Evolutionary conservation across 352 stramenopile species (phyloP).

Genomic region (Phytophthora hibernalis): DNA sequence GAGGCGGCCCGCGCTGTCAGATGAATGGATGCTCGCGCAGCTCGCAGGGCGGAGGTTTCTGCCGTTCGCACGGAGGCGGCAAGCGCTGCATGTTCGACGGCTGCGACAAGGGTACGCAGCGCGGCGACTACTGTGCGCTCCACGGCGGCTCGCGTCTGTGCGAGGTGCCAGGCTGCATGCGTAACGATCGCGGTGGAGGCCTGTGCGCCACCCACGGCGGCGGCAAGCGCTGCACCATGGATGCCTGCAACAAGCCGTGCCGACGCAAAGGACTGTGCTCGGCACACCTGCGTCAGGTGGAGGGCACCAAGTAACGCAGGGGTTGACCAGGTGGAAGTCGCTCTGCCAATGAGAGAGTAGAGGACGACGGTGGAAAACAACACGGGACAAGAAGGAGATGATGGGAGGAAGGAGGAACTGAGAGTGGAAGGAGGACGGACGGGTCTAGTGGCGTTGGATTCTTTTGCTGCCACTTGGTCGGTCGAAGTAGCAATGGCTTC

Average conservation of each 20-base stretch:
- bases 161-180: constrained; percentile 81
- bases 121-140: constrained; percentile 85
- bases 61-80: constrained; percentile 86
- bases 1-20: constrained; percentile 83
- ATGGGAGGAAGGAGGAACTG: constrained; percentile 29
- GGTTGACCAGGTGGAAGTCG: constrained; percentile 39
- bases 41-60: constrained; percentile 84
- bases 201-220: constrained; percentile 77
- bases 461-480: constrained; percentile 28
- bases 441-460: constrained; percentile 35
- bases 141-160: constrained; percentile 88
- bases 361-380: constrained; percentile 36
- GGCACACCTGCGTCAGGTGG: constrained; percentile 59
- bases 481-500: constrained; percentile 24
- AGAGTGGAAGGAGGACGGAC: constrained; percentile 33
- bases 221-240: constrained; percentile 79
- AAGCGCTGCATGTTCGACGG: constrained; percentile 87
- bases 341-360: constrained; percentile 14
- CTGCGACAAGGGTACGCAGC: constrained; percentile 90
- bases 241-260: constrained; percentile 78
- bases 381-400: constrained; percentile 6
- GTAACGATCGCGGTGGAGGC: constrained; percentile 86
- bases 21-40: constrained; percentile 68
- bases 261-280: constrained; percentile 87
- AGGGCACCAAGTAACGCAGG: constrained; percentile 31